Evolutionary conservation across 179 eudicot genomes (phyloP), one percentile per base, ranked within the genome.

Genomic region (Heliamphora pulchella): DNA sequence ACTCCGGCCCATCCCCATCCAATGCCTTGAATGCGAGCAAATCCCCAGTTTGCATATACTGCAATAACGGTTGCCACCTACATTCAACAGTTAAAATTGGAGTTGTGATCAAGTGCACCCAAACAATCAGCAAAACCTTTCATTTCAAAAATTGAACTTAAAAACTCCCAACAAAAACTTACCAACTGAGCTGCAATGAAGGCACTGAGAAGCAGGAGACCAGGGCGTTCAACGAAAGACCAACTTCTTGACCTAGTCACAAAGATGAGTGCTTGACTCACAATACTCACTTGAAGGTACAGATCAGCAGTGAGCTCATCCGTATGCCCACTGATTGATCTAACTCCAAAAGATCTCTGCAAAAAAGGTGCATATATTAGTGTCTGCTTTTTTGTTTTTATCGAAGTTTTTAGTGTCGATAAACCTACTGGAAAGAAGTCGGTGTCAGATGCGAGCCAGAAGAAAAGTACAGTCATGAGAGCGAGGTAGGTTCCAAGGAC

Each of bases 271-370:
- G 98, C 98, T 53, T 92, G 96, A 80, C 98, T 94, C 10, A 93
- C 86, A 66, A 94, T 94, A 76, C 98, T 94, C 85, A 94, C 98
- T 94, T 94, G 98, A 75, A 94, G 92, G 90, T 94, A 94, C 50
- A 94, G 76, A 8, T 97, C 98, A 51, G 98, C 90, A 1, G 87
- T 91, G 11, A 94, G 86, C 85, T 93, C 90, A 31, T 82, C 87
- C 14, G 41, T 65, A 15, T 85, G 81, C 53, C 47, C 84, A 46
- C 70, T 82, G 39, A 94, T 88, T 5, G 91, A 84, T 64, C 80
- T 88, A 47, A 94, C 93, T 3, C 88, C 86, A 20, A 94, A 93
- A 15, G 18, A 69, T 1, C 82, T 44, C 96, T 93, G 82, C 62
- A 69, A 68, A 66, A 2, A 48, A 13, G 31, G 31, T 58, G 2